These are phyloP conservation scores for Vachellia pachyceras DNA, from an alignment of 306 rosid genomes.

Conservation along the genomic window DNA sequence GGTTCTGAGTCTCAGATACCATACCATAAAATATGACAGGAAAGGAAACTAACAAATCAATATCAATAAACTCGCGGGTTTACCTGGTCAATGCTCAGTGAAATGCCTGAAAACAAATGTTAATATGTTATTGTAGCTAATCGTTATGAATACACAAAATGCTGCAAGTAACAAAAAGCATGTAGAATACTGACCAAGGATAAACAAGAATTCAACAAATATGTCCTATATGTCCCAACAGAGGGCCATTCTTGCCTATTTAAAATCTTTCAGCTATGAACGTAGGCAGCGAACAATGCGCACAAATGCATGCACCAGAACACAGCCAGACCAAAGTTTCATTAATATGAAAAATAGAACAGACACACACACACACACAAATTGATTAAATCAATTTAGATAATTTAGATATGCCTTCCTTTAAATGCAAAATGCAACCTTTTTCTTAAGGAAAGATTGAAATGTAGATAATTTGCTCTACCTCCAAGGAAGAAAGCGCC, in stretches of 20 bases:
- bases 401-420: too few relatives aligned
- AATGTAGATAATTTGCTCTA: not conserved
- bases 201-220: constrained; percentile 8
- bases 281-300: not conserved
- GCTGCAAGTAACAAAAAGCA: not conserved
- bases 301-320: not conserved
- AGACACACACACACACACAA: not conserved
- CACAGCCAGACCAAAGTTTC: not conserved
- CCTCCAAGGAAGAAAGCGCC: not conserved
- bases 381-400: too few relatives aligned
- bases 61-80: constrained; percentile 3
- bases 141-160: not conserved
- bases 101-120: constrained; percentile 72
- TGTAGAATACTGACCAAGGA: not conserved
- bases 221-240: constrained; percentile 3
- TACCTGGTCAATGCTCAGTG: constrained; percentile 92
- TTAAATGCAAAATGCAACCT: not conserved
- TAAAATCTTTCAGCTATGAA: constrained; percentile 8
- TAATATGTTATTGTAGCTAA: constrained; percentile 42
- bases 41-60: constrained; percentile 1
- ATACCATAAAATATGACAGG: not conserved
- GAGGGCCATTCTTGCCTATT: not conserved
- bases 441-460: not conserved
- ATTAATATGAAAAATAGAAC: not conserved
- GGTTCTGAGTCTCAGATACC: not conserved